Evolutionary conservation across 1,284 basidiomycete genomes (phyloP).

Genomic region (Sphagnurus paluster): DNA sequence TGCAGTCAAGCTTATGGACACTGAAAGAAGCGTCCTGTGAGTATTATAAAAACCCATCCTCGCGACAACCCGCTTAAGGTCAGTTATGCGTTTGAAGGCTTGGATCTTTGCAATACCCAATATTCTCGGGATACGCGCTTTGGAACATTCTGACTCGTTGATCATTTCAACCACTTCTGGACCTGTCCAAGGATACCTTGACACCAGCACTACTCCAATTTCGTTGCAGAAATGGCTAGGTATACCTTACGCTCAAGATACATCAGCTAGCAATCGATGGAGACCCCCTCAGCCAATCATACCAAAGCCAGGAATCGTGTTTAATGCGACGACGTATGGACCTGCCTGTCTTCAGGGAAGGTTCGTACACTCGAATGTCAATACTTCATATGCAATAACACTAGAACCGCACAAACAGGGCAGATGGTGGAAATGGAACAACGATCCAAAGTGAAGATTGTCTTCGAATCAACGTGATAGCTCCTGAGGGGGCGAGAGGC

Average conservation of each 20-base stretch:
- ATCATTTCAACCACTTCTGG: constrained; percentile 31
- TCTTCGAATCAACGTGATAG: constrained; percentile 40
- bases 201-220: constrained; percentile 30
- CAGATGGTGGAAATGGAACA: constrained; percentile 41
- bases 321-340: constrained; percentile 39
- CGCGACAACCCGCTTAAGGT: too few species aligned
- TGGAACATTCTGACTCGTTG: background rate
- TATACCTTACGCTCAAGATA: constrained; percentile 39
- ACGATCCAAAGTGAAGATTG: constrained; percentile 44
- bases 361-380: constrained; percentile 12
- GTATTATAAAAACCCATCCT: constrained; percentile 1
- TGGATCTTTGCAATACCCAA: too few species aligned
- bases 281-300: constrained; percentile 33
- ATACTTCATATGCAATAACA: too few species aligned
- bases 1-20: too few species aligned
- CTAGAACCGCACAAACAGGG: constrained; percentile 15
- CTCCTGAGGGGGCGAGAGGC: constrained; percentile 33
- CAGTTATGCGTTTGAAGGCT: too few species aligned
- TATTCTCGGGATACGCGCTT: background rate
- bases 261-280: constrained; percentile 40
- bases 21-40: too few species aligned
- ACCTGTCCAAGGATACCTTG: constrained; percentile 35
- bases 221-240: constrained; percentile 41
- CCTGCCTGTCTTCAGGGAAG: constrained; percentile 44
- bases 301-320: constrained; percentile 16